Conservation (phyloP, 345 rosid species). For the Cardiospermum halicacabum region DNA sequence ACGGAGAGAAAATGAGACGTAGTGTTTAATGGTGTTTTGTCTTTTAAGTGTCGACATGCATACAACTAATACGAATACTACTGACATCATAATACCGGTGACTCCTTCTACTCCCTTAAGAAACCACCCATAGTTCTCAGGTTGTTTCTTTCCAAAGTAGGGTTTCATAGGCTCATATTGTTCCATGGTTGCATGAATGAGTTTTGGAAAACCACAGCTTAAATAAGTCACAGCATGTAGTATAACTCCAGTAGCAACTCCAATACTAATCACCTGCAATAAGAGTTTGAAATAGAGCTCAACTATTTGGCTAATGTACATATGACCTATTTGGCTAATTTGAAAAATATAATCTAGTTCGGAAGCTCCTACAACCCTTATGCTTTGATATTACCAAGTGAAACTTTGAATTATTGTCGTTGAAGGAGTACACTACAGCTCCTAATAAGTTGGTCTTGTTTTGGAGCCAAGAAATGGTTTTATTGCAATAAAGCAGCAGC, state of each 20-base stretch:
- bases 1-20: conserved; percentile 72
- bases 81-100: conserved; percentile 70
- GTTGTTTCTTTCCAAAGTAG: conserved; percentile 58
- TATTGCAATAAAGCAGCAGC: conserved; percentile 69
- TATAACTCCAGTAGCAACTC: conserved; percentile 53
- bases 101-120: conserved; percentile 24
- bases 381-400: conserved; percentile 53
- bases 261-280: conserved; percentile 51
- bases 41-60: no score
- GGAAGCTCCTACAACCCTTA: no score
- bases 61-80: conserved; percentile 70
- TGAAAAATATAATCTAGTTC: no score
- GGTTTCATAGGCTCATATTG: conserved; percentile 49
- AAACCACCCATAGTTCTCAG: conserved; percentile 68
- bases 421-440: conserved; percentile 59
- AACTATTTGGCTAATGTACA: no score
- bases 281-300: no score
- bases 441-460: conserved; percentile 82
- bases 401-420: conserved; percentile 77
- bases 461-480: conserved; percentile 86
- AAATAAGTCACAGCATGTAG: conserved; percentile 64
- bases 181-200: conserved; percentile 50
- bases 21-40: no score
- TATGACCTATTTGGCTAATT: no score
- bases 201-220: conserved; percentile 72